phyloP scores from a whole-genome alignment of 2,329 filamentous ascomycete genomes.

The Keithomyces neogunnii region DNA sequence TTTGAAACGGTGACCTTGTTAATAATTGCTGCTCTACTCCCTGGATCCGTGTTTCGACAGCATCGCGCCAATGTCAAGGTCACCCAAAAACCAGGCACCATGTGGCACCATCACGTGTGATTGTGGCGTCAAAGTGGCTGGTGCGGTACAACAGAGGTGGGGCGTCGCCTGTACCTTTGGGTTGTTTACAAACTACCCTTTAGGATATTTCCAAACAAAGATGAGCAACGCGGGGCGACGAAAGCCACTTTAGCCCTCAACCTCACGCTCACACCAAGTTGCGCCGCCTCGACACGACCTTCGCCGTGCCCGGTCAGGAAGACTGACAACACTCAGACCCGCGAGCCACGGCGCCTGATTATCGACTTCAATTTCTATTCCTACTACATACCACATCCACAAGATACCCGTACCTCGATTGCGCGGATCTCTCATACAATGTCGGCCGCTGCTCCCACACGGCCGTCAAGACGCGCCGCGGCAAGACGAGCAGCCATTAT shows the following conservation, averaged over 20 bases:
- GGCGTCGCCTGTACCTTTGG: neutral
- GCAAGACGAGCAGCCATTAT: conserved; percentile 65
- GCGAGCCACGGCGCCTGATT: neutral
- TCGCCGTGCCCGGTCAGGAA: neutral
- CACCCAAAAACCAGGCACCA: neutral
- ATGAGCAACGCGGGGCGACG: conserved; percentile 13
- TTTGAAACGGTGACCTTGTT: neutral
- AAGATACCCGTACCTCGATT: neutral
- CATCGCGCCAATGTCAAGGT: no score
- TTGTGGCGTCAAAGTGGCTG: conserved; percentile 2
- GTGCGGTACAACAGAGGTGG: neutral
- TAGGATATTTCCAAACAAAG: conserved; percentile 30
- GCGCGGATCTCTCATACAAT: conserved; percentile 12
- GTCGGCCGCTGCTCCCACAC: conserved; percentile 24
- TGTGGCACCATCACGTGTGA: conserved; percentile 15
- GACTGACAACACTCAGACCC: neutral
- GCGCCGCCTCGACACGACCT: conserved; percentile 1
- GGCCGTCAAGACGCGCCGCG: conserved; percentile 33
- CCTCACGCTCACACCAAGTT: neutral
- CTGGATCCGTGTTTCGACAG: neutral
- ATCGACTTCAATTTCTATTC: neutral
- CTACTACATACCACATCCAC: neutral
- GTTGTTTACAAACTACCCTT: conserved; percentile 33
- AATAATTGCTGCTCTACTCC: no score
- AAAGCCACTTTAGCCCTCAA: conserved; percentile 5